These are phyloP conservation scores for Scutellaria minor DNA, from an alignment of 257 asterid species.

Conservation along the genomic window DNA sequence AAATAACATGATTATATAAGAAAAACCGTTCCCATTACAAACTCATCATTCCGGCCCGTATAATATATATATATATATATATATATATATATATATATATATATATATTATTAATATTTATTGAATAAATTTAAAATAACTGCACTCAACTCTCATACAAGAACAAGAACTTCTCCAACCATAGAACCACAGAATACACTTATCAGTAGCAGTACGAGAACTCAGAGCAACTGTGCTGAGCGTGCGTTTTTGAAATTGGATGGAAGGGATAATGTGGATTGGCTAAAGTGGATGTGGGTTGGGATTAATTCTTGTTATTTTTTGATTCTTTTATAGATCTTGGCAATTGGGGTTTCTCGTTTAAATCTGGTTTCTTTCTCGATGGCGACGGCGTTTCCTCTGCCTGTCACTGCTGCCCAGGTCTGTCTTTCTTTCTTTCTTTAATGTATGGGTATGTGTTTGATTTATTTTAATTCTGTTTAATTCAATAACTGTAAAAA, in stretches of 20 bases:
- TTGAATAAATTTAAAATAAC: too few species aligned
- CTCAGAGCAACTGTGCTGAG: slow-evolving; percentile 9
- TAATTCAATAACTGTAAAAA: too few species aligned
- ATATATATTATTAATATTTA: too few species aligned
- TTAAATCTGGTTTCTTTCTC: slow-evolving; percentile 38
- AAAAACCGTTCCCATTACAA: too few species aligned
- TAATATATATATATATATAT: too few species aligned
- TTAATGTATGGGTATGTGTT: too few species aligned
- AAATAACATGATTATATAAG: too few species aligned
- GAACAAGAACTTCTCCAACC: too few species aligned
- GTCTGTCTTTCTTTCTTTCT: slow-evolving; percentile 41
- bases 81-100: too few species aligned
- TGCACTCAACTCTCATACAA: too few species aligned
- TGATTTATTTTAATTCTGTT: too few species aligned
- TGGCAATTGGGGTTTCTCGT: slow-evolving; percentile 39
- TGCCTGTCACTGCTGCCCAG: slow-evolving; percentile 92
- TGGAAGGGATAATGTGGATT: slow-evolving; percentile 41
- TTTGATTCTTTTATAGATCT: slow-evolving; percentile 49
- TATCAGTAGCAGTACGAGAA: slow-evolving; percentile 35
- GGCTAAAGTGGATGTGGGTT: slow-evolving; percentile 36
- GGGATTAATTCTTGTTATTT: slow-evolving; percentile 21
- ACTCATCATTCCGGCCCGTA: too few species aligned
- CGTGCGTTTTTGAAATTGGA: slow-evolving; percentile 18
- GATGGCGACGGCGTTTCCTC: slow-evolving; percentile 77
- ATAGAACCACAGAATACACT: slow-evolving; percentile 26